Percentiles rank a stretch among this genome's conserved stretches.
These are phyloP conservation scores for Neopestalotiopsis sp. DNA, from an alignment of 2,329 filamentous ascomycete genomes.

Conservation along the genomic window DNA sequence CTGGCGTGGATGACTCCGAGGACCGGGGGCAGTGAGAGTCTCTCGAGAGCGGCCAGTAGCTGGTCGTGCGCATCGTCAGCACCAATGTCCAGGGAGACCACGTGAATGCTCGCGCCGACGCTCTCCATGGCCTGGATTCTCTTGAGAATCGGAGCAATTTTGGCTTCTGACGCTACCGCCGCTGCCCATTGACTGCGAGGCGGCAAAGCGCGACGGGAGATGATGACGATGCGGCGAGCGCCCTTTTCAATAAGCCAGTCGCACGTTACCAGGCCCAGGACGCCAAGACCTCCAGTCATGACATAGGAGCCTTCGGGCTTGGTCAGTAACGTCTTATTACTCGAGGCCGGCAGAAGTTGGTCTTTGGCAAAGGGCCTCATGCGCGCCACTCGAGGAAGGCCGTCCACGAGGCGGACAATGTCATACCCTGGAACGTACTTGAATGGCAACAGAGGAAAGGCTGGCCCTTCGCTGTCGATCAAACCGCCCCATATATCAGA, in stretches of 20 bases:
- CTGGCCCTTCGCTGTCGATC: constrained; percentile 35
- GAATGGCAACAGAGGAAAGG: constrained; percentile 41
- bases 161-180: constrained; percentile 4
- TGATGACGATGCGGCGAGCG: constrained; percentile 45
- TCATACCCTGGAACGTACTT: constrained; percentile 44
- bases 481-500: constrained; percentile 43
- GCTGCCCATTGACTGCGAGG: constrained; percentile 35
- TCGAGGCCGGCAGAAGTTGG: neutral
- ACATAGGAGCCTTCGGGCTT: constrained; percentile 46
- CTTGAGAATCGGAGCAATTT: constrained; percentile 26
- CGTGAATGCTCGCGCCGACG: constrained; percentile 36
- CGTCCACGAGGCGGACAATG: constrained; percentile 45
- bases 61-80: constrained; percentile 26
- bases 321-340: constrained; percentile 26
- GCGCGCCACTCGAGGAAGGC: constrained; percentile 38
- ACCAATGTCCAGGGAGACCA: constrained; percentile 42
- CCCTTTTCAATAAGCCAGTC: constrained; percentile 45
- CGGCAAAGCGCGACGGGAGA: constrained; percentile 44
- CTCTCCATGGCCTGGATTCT: constrained; percentile 39
- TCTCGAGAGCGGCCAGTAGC: constrained; percentile 34
- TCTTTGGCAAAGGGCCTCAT: constrained; percentile 12
- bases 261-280: constrained; percentile 43
- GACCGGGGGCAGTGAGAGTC: constrained; percentile 43
- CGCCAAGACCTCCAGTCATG: constrained; percentile 45
- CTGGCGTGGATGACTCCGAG: constrained; percentile 47